Conservation (phyloP, 257 asterid species). For the Solanum acaule region DNA sequence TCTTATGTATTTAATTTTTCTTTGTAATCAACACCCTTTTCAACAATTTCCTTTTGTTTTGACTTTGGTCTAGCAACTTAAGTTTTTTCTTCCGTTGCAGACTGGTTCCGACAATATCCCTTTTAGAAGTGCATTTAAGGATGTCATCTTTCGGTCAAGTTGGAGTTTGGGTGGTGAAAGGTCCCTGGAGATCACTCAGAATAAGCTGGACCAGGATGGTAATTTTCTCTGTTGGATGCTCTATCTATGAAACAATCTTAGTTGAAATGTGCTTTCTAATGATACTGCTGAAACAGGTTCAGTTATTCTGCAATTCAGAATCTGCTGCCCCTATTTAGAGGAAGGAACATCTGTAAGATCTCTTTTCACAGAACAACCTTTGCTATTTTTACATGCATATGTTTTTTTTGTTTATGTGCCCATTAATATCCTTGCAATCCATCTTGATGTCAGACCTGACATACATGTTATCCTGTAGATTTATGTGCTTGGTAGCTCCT, state of each 20-base stretch:
- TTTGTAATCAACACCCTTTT: background rate
- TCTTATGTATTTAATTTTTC: background rate
- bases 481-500: constrained; percentile 69
- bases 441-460: background rate
- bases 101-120: constrained; percentile 75
- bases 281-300: constrained; percentile 34
- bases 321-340: constrained; percentile 73
- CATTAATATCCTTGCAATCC: background rate
- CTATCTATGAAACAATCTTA: background rate
- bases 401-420: background rate
- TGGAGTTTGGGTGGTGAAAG: constrained; percentile 35
- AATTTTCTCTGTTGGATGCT: constrained; percentile 2
- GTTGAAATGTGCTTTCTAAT: background rate
- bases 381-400: background rate
- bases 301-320: constrained; percentile 67
- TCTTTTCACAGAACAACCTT: constrained; percentile 1
- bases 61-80: background rate
- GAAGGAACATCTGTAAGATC: constrained; percentile 66
- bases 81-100: constrained; percentile 31
- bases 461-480: constrained; percentile 30
- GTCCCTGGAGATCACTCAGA: constrained; percentile 31
- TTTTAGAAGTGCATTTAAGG: constrained; percentile 82
- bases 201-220: constrained; percentile 44
- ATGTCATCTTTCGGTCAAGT: constrained; percentile 60
- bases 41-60: background rate